These are phyloP conservation scores for Xylaria acuta DNA, from an alignment of 495 filamentous ascomycete genomes.

Conservation along the genomic window DNA sequence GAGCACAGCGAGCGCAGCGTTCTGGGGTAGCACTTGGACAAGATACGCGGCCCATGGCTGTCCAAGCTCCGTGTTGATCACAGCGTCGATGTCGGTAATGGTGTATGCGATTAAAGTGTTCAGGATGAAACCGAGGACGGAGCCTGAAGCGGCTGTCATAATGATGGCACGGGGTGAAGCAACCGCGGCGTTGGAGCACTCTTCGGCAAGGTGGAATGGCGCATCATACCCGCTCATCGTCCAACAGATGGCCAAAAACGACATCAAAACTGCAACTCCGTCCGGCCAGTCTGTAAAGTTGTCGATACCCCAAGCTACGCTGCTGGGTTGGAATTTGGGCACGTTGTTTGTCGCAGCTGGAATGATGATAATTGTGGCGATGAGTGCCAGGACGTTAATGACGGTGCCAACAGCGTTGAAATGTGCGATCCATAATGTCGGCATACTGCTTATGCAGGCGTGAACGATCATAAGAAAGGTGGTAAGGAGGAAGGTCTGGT, in stretches of 20 bases:
- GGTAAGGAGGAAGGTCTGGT: constrained; percentile 75
- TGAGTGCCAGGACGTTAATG: constrained; percentile 73
- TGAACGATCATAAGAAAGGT: constrained; percentile 74
- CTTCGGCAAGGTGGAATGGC: constrained; percentile 77
- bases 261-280: constrained; percentile 77
- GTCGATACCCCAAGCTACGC: constrained; percentile 73
- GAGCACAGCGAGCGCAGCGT: constrained; percentile 69
- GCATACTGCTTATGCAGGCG: constrained; percentile 73
- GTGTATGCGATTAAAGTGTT: constrained; percentile 85
- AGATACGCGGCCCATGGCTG: constrained; percentile 81
- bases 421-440: constrained; percentile 75
- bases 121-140: constrained; percentile 75
- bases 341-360: constrained; percentile 62
- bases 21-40: constrained; percentile 70
- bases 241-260: constrained; percentile 70
- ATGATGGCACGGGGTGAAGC: constrained; percentile 81
- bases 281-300: constrained; percentile 74
- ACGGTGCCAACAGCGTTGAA: constrained; percentile 78
- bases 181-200: constrained; percentile 78
- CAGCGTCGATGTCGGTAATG: constrained; percentile 67
- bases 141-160: constrained; percentile 71
- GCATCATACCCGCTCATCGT: constrained; percentile 69
- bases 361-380: constrained; percentile 73
- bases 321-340: constrained; percentile 68
- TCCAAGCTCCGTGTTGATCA: constrained; percentile 68